Evolutionary conservation across 2,329 filamentous ascomycete species (phyloP).

Genomic region (Colletotrichum caudatum): DNA sequence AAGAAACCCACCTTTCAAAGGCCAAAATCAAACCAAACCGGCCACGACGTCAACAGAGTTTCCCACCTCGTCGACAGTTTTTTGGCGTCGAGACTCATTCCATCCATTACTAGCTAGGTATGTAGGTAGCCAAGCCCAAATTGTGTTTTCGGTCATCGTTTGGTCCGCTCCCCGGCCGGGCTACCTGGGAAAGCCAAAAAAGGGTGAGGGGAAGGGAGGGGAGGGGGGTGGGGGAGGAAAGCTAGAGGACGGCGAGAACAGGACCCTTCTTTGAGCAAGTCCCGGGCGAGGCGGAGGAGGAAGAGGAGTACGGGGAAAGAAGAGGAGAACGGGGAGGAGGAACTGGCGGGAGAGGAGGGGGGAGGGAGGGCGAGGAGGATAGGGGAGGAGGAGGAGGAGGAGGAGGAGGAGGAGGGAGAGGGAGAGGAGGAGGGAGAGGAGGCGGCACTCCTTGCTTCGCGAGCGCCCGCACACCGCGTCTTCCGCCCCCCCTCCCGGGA

Average conservation of each 20-base stretch:
- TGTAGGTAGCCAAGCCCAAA: background rate
- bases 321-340: no score
- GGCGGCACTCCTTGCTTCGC: background rate
- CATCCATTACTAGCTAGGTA: no score
- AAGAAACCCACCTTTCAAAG: background rate
- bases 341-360: background rate
- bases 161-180: background rate
- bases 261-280: conserved; percentile 4
- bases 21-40: background rate
- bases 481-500: background rate
- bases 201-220: no score
- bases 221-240: background rate
- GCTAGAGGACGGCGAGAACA: conserved; percentile 4
- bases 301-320: background rate
- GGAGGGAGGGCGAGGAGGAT: background rate
- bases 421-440: background rate
- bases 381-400: background rate
- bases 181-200: background rate
- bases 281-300: conserved; percentile 4
- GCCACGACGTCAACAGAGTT: conserved; percentile 20
- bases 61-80: background rate
- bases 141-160: background rate
- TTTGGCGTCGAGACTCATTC: background rate
- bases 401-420: background rate
- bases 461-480: background rate